A percentile compares a stretch with the other conserved stretches of the same genome.
Conservation (phyloP, 352 stramenopile species). For the Thraustochytrium striatum region DNA sequence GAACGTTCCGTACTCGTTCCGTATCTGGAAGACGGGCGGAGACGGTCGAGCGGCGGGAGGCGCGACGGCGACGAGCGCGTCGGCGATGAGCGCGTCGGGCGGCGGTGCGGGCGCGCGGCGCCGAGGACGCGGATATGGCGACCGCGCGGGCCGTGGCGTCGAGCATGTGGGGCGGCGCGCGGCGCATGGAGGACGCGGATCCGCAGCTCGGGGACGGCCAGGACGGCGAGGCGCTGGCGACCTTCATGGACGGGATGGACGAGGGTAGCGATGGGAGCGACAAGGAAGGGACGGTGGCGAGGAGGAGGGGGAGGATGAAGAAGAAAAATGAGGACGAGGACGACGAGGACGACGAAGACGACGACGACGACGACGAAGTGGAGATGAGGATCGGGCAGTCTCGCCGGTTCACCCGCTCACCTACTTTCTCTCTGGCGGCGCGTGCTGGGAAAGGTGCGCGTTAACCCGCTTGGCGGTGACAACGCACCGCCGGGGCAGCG, state of each 20-base stretch:
- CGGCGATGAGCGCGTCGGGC: background rate
- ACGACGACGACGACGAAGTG: conserved; percentile 32
- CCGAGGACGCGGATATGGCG: background rate
- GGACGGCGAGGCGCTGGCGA: background rate
- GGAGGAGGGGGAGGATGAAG: background rate
- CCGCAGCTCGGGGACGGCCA: background rate
- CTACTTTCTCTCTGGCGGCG: background rate
- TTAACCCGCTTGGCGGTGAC: background rate
- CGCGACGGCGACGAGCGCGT: background rate
- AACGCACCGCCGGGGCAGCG: conserved; percentile 69
- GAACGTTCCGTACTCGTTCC: no score
- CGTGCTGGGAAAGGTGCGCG: conserved; percentile 14
- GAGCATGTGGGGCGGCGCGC: background rate
- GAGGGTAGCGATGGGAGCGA: background rate
- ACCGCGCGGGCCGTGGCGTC: no score
- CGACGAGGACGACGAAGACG: conserved; percentile 14
- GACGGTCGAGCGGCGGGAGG: no score
- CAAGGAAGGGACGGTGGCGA: background rate
- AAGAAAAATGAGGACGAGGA: background rate
- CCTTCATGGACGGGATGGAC: background rate
- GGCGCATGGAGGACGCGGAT: background rate
- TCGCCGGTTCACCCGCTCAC: no score
- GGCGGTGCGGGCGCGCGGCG: no score
- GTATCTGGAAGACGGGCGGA: no score
- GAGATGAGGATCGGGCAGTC: background rate